Base-by-base conservation (phyloP, 2,329 filamentous ascomycete species). In the Cercospora zeina region DNA sequence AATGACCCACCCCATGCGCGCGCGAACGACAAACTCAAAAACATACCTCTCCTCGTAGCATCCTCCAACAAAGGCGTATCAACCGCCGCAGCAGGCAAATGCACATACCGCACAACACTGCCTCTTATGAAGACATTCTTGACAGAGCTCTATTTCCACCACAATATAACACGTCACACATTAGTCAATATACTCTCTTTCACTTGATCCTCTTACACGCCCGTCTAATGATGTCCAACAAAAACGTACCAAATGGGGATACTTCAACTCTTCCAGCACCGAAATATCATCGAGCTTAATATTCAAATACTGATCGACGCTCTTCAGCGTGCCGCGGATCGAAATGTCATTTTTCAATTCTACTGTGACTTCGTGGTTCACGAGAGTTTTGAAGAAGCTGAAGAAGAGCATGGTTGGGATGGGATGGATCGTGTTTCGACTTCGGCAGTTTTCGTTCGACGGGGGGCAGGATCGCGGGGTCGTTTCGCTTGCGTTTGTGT, bases 311-410 rank as follows among this genome's bases (percentile, higher is more conserved):
- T 97, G 95, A 77, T 99, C 95, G 69, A 99, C 93, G 74, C 90
- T 96, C 83, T 97, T 99, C 69, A 99, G 84, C 36, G 89, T 96
- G 69, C 95, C 95, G 72, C 91, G 90, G 77, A 99, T 96, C 75
- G 93, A 92, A 71, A 99, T 96, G 80, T 99, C 95, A 78, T 99
- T 99, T 81, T 99, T 99, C 77, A 99, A 90, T 82, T 99, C 95
- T 75, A 99, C 92, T 51, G 93, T 97, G 74, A 99, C 93, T 82
- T 96, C 88, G 70, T 95, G 89, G 82, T 97, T 95, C 76, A 97
- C 96, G 73, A 68, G 62, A 10, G 66, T 68, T 61, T 68, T 68
- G 65, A 68, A 68, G 59, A 68, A 68, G 66, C 64, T 67, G 66
- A 68, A 68, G 62, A 68, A 68, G 36, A 68, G 65, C 67, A 68